Percentiles rank a stretch among this genome's conserved stretches.
These are phyloP conservation scores for Yamadazyma aaseri DNA, from an alignment of 1,139 yeast species.

Conservation along the genomic window DNA sequence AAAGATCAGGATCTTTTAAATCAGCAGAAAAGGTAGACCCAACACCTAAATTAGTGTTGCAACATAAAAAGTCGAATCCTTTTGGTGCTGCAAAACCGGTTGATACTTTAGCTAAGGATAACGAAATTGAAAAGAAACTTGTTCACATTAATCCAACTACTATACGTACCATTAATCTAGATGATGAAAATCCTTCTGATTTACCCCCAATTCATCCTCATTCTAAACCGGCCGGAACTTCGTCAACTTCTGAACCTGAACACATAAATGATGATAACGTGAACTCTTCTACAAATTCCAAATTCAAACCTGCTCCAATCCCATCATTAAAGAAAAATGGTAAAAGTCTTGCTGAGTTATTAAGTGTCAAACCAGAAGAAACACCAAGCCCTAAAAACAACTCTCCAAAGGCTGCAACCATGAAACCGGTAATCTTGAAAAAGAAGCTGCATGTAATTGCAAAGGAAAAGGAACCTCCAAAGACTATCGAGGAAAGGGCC, in stretches of 20 bases:
- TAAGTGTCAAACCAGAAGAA: constrained; percentile 28
- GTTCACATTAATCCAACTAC: constrained; percentile 58
- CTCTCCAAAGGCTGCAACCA: constrained; percentile 25
- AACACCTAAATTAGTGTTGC: constrained; percentile 11
- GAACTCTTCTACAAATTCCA: neutral
- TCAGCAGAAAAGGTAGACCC: neutral
- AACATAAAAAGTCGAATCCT: constrained; percentile 33
- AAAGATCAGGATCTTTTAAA: constrained; percentile 1
- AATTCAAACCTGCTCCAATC: constrained; percentile 16
- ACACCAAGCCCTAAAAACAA: constrained; percentile 14
- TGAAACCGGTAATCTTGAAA: constrained; percentile 41
- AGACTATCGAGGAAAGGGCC: neutral
- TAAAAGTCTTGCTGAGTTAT: constrained; percentile 39
- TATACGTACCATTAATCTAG: constrained; percentile 47
- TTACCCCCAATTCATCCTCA: neutral
- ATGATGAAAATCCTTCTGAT: constrained; percentile 10
- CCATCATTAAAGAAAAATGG: constrained; percentile 17
- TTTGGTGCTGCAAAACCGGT: constrained; percentile 51
- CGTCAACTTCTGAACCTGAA: neutral
- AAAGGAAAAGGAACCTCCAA: neutral
- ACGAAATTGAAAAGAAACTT: constrained; percentile 46
- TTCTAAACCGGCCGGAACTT: neutral
- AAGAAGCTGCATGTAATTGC: constrained; percentile 26
- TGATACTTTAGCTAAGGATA: constrained; percentile 38
- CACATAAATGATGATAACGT: too few species aligned